Evolutionary conservation across 768 basidiomycete genomes (phyloP).

Genomic region (Lactarius akahatsu): DNA sequence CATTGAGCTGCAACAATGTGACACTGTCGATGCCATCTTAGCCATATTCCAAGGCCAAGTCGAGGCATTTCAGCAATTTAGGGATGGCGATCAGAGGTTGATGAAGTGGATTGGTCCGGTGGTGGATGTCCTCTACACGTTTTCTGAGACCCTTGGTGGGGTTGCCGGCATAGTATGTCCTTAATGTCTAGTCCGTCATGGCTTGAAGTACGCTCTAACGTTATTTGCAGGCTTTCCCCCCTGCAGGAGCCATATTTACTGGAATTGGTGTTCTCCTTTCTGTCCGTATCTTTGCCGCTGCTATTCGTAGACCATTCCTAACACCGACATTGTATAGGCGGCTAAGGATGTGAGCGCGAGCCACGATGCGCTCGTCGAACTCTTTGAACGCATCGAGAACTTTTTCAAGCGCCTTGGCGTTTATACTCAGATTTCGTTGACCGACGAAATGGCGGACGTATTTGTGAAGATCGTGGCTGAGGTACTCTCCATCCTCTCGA

Average conservation of each 20-base stretch:
- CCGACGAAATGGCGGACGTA: not conserved
- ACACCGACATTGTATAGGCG: not conserved
- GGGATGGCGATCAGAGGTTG: too few species aligned
- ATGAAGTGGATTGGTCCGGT: too few species aligned
- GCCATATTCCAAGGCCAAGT: not conserved
- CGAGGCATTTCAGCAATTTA: conserved; percentile 1
- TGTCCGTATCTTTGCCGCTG: not conserved
- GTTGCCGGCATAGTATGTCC: conserved; percentile 1
- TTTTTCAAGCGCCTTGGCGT: conserved; percentile 5
- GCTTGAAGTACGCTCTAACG: not conserved
- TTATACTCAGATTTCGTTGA: not conserved
- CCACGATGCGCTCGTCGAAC: conserved; percentile 3
- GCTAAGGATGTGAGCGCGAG: conserved; percentile 1
- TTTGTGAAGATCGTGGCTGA: conserved; percentile 5
- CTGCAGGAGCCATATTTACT: not conserved
- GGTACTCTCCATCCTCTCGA: conserved; percentile 7
- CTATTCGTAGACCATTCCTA: not conserved
- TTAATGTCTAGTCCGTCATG: not conserved
- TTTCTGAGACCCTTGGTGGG: too few species aligned
- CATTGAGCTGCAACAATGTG: too few species aligned
- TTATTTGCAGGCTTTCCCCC: conserved; percentile 1
- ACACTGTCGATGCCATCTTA: not conserved
- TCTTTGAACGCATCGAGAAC: not conserved
- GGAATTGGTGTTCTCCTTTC: conserved; percentile 11
- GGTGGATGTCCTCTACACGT: too few species aligned